phyloP scores from a whole-genome alignment of 208 protist species.

The Acanthamoeba polyphaga region DNA sequence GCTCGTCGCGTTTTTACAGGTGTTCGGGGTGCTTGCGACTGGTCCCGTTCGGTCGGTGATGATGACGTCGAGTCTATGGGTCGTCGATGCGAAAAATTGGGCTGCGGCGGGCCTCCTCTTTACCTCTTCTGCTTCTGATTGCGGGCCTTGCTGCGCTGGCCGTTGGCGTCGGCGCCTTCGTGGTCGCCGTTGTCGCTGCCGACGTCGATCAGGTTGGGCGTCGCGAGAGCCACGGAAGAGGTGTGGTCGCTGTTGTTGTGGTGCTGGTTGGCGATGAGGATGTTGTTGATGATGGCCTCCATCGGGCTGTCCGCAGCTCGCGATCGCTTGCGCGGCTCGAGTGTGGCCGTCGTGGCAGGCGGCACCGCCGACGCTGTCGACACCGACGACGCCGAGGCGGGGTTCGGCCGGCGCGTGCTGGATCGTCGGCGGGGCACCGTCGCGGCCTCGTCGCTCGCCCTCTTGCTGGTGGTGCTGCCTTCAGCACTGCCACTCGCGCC shows the following conservation, averaged over 20 bases:
- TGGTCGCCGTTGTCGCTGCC: not conserved
- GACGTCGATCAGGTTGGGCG: no score
- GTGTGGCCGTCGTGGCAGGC: not conserved
- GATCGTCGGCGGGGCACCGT: not conserved
- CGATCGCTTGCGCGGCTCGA: conserved; percentile 14
- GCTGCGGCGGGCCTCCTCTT: not conserved
- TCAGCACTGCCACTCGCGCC: not conserved
- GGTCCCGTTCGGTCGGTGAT: no score
- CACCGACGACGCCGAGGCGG: not conserved
- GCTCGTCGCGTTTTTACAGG: no score
- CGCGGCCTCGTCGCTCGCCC: not conserved
- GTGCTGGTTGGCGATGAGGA: not conserved
- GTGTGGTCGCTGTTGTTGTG: not conserved
- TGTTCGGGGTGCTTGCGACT: no score
- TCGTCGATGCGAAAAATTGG: no score
- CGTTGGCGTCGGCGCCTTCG: not conserved
- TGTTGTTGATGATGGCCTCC: not conserved
- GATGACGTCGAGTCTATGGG: no score
- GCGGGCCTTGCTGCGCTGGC: conserved; percentile 14
- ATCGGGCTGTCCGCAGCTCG: not conserved
- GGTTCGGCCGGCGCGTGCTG: not conserved
- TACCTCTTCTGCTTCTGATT: conserved; percentile 47
- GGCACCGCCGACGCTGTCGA: not conserved
- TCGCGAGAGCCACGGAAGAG: not conserved
- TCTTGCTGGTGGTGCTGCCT: not conserved